phyloP scores from a whole-genome alignment of 2,329 filamentous ascomycete species.

The Colletotrichum salicis region DNA sequence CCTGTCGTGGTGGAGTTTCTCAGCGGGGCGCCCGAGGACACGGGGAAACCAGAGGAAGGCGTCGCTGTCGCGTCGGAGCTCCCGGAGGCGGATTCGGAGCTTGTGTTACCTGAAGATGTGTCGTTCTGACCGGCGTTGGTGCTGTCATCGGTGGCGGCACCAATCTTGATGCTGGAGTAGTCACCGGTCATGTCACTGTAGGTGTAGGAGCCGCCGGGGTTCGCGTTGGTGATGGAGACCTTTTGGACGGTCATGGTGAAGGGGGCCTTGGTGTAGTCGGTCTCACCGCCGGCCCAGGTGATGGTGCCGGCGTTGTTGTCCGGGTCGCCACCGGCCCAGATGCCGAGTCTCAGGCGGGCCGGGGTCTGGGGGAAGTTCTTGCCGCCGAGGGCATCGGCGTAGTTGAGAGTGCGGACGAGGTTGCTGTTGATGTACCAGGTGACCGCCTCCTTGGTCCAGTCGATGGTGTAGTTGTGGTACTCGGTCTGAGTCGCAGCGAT shows the following conservation, averaged over 20 bases:
- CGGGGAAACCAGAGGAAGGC: conserved; percentile 16
- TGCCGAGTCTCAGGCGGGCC: conserved; percentile 60
- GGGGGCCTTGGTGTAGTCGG: conserved; percentile 50
- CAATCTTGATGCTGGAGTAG: conserved; percentile 40
- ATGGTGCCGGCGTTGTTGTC: conserved; percentile 54
- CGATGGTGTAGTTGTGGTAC: conserved; percentile 66
- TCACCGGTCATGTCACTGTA: conserved; percentile 41
- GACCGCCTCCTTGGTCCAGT: conserved; percentile 64
- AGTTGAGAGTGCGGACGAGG: conserved; percentile 60
- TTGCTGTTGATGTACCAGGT: conserved; percentile 68
- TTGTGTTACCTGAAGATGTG: conserved; percentile 17
- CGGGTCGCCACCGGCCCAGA: conserved; percentile 53
- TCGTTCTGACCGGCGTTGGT: conserved; percentile 34
- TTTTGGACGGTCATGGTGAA: conserved; percentile 67
- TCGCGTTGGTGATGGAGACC: conserved; percentile 56
- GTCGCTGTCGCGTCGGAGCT: not conserved
- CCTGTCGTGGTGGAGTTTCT: conserved; percentile 10
- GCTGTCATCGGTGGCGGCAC: conserved; percentile 14
- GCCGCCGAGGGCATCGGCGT: conserved; percentile 58
- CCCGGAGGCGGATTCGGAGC: not conserved
- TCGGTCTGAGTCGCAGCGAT: conserved; percentile 50
- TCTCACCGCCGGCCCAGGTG: conserved; percentile 63
- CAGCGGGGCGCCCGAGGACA: conserved; percentile 10
- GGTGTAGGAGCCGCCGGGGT: conserved; percentile 46
- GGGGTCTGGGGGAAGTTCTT: conserved; percentile 69